Evolutionary conservation across 495 filamentous ascomycete genomes (phyloP), one percentile per base, ranked within the genome.

Genomic region (Pseudevernia furfuracea): DNA sequence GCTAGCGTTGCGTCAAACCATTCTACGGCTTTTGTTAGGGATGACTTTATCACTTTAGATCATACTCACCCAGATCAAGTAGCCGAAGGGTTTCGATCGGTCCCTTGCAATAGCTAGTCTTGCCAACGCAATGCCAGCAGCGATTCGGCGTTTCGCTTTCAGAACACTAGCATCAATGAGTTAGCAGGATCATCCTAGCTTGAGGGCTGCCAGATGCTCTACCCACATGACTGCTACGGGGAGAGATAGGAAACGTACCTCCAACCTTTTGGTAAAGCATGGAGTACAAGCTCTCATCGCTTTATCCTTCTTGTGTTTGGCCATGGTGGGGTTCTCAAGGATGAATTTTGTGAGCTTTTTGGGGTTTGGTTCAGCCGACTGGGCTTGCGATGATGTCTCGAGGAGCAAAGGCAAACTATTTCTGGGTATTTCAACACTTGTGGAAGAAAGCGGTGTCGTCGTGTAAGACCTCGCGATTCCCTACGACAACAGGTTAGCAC

Each of bases 51-150:
- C 4, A 17, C 30, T 36, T 48, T 32, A n/a, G 21, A 34, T 58
- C 36, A 14, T 4, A 28, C 60, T 46, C 44, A 61, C 60, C 23
- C 17, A 56, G 60, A 55, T 62, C 37, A 34, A 55, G 23, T 25
- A 56, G 19, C 12, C n/a, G 36, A n/a, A 49, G 60, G 21, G 60
- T 62, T 38, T 30, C 17, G 23, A 62, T 62, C 23, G 60, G 46
- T 62, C 60, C 60, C 38, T 53, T 62, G 60, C 60, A 62, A 55
- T 62, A 62, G 46, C 43, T 39, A 34, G 37, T 30, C 37, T 56
- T 41, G 49, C 60, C 60, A 21, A 56, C 28, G 49, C 60, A 62
- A 15, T 62, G 46, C 25, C 3, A 43, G 25, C 60, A 62, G 39
- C 60, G 60, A 32, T 62, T 56, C 7, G 25, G 60, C 25, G n/a